A percentile compares a stretch with the other conserved stretches of the same genome.
These are phyloP conservation scores for Lasiosphaeria miniovina DNA, from an alignment of 495 filamentous ascomycete genomes.

Conservation along the genomic window DNA sequence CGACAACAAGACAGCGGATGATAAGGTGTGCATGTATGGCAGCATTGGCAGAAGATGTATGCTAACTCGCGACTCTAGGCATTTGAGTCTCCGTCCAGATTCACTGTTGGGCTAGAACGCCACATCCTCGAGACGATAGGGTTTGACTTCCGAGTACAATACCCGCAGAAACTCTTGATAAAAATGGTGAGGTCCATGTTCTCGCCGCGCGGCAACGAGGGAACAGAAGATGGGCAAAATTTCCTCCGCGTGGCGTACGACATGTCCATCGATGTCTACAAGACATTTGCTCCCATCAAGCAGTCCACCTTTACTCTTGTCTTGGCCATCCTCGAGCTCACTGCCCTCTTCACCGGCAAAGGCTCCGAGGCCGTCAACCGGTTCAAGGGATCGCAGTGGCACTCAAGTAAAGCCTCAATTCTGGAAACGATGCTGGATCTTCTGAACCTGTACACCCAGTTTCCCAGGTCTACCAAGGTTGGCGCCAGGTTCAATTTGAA, in stretches of 20 bases:
- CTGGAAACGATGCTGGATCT: slow-evolving; percentile 85
- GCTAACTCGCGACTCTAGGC: slow-evolving; percentile 46
- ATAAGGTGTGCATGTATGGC: slow-evolving; percentile 54
- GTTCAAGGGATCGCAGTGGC: slow-evolving; percentile 44
- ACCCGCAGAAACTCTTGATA: slow-evolving; percentile 76
- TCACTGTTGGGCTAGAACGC: slow-evolving; percentile 83
- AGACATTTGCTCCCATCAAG: slow-evolving; percentile 89
- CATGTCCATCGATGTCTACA: slow-evolving; percentile 83
- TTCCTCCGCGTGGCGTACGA: slow-evolving; percentile 67
- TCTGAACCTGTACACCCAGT: slow-evolving; percentile 80
- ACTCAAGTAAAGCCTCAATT: slow-evolving; percentile 63
- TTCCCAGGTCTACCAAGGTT: slow-evolving; percentile 66
- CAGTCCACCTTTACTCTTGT: slow-evolving; percentile 77
- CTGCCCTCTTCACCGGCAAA: slow-evolving; percentile 59
- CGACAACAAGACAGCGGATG: slow-evolving; percentile 78
- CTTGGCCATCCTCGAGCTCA: slow-evolving; percentile 76
- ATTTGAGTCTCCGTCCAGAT: slow-evolving; percentile 72
- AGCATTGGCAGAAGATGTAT: not conserved
- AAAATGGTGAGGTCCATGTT: slow-evolving; percentile 66
- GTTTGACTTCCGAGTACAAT: slow-evolving; percentile 91
- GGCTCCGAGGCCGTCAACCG: slow-evolving; percentile 41
- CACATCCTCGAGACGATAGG: slow-evolving; percentile 90
- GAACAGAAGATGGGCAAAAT: slow-evolving; percentile 29
- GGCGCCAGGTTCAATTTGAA: slow-evolving; percentile 68
- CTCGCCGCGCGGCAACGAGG: slow-evolving; percentile 5